phyloP scores from a whole-genome alignment of 83 land plant genomes.

The Picea abies region DNA sequence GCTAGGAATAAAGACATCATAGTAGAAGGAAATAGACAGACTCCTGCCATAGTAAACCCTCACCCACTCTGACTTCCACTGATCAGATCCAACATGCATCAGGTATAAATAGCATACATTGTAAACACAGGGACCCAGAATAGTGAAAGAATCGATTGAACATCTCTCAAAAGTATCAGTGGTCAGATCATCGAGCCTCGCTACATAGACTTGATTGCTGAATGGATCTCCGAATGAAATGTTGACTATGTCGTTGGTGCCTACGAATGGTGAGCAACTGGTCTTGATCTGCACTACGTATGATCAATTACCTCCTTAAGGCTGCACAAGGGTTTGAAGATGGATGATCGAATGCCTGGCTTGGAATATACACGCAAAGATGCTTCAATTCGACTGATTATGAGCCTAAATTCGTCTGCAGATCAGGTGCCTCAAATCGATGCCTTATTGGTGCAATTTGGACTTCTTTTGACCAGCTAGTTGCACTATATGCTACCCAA shows the following conservation, averaged over 20 bases:
- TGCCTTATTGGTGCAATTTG: no score
- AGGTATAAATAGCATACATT: constrained; percentile 60
- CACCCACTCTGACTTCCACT: constrained; percentile 9
- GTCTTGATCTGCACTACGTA: constrained; percentile 54
- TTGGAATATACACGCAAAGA: no score
- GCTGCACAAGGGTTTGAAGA: no score
- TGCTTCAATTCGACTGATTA: no score
- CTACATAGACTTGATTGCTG: constrained; percentile 40
- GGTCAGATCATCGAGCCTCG: constrained; percentile 31
- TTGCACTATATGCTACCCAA: no score
- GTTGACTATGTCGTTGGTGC: constrained; percentile 53
- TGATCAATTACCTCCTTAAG: no score
- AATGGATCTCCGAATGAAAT: constrained; percentile 58
- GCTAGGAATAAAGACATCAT: constrained; percentile 38
- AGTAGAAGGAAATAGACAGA: constrained; percentile 39
- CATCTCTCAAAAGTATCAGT: constrained; percentile 53
- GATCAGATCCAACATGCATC: constrained; percentile 48
- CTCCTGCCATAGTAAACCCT: constrained; percentile 29
- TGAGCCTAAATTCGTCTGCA: no score
- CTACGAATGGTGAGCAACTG: constrained; percentile 50
- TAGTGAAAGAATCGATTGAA: constrained; percentile 45
- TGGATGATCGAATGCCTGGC: no score
- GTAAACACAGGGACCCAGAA: constrained; percentile 58
- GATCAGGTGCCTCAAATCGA: no score
- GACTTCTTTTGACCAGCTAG: no score